Evolutionary conservation across 148 eudicot genomes (phyloP).

Genomic region (Cornus kousa): DNA sequence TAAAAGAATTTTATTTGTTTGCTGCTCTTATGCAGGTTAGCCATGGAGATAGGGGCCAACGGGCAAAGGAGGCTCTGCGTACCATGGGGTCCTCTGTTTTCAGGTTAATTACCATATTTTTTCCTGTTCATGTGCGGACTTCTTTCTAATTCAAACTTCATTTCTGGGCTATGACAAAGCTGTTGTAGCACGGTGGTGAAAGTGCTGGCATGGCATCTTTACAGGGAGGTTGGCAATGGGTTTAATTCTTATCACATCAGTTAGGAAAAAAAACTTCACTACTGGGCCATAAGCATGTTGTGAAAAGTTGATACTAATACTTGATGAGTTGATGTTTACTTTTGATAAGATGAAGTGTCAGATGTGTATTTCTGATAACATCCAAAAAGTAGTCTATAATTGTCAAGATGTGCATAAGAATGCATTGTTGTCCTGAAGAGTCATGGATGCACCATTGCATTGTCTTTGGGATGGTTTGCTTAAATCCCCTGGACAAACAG

Average conservation of each 20-base stretch:
- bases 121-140: not conserved
- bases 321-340: no score
- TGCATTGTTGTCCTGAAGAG: not conserved
- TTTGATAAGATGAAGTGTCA: slow-evolving; percentile 8
- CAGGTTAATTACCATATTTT: slow-evolving; percentile 35
- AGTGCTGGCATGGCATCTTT: no score
- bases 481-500: not conserved
- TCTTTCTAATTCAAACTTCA: not conserved
- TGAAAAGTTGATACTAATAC: not conserved
- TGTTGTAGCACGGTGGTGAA: not conserved
- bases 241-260: no score
- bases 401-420: not conserved
- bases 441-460: not conserved
- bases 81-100: slow-evolving; percentile 80
- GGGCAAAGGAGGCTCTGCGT: slow-evolving; percentile 50
- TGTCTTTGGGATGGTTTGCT: not conserved
- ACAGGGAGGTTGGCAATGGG: no score
- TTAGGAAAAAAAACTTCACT: not conserved
- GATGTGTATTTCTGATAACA: not conserved
- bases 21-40: slow-evolving; percentile 35
- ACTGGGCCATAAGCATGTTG: not conserved
- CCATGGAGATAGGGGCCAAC: slow-evolving; percentile 46
- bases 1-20: no score
- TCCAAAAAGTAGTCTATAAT: not conserved
- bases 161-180: not conserved